phyloP scores from a whole-genome alignment of 1,284 basidiomycete genomes.

The Blastosporella zonata region DNA sequence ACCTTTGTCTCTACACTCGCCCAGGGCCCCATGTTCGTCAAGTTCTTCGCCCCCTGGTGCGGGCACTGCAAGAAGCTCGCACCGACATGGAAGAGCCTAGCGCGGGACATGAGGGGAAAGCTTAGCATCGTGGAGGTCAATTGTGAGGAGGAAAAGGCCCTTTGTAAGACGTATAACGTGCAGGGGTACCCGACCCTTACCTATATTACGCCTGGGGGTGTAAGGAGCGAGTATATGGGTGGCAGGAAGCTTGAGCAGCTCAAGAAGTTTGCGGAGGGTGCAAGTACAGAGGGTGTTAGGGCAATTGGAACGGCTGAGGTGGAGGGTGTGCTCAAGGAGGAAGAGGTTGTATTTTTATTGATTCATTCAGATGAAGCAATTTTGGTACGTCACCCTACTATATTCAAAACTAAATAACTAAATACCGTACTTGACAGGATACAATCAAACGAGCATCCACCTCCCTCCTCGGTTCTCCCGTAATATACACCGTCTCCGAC shows the following conservation, averaged over 20 bases:
- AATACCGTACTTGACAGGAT: conserved; percentile 22
- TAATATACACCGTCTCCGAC: conserved; percentile 57
- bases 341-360: conserved; percentile 73
- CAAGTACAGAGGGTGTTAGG: conserved; percentile 50
- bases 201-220: conserved; percentile 51
- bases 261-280: conserved; percentile 69
- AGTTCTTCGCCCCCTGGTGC: conserved; percentile 94
- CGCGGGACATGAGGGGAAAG: conserved; percentile 60
- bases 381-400: conserved; percentile 37
- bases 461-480: conserved; percentile 66
- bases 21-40: conserved; percentile 75
- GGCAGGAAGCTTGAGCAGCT: conserved; percentile 68
- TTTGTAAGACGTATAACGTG: conserved; percentile 69
- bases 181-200: conserved; percentile 79
- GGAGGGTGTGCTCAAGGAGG: conserved; percentile 45
- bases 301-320: conserved; percentile 53
- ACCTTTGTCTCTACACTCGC: conserved; percentile 50
- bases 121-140: conserved; percentile 82
- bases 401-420: not conserved
- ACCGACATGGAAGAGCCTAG: conserved; percentile 76
- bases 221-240: conserved; percentile 68
- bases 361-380: conserved; percentile 50
- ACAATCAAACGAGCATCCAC: conserved; percentile 34
- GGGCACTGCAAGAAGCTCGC: conserved; percentile 91
- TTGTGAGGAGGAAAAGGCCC: conserved; percentile 68